Evolutionary conservation across 768 basidiomycete species (phyloP).

Genomic region (Auricularia sp.): DNA sequence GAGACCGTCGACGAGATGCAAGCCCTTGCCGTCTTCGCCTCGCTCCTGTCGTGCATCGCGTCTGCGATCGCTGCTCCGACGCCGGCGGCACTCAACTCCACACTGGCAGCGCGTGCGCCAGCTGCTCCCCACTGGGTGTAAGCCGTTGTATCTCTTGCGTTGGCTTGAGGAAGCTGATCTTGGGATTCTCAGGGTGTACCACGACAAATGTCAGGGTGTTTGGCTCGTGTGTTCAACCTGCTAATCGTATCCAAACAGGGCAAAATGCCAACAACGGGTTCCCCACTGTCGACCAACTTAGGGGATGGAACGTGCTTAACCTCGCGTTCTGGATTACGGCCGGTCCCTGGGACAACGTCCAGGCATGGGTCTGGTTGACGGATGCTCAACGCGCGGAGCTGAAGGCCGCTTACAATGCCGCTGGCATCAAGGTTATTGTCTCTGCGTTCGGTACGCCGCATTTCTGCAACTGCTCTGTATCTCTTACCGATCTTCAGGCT

Average conservation of each 20-base stretch:
- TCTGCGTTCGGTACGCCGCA: conserved; percentile 49
- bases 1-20: neutral
- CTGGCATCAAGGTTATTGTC: conserved; percentile 53
- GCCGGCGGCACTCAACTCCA: neutral
- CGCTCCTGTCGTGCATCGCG: neutral
- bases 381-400: conserved; percentile 35
- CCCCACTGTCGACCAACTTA: neutral
- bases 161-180: neutral
- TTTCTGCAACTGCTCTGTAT: neutral
- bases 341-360: conserved; percentile 51
- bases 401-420: conserved; percentile 39
- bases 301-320: neutral
- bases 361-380: conserved; percentile 42
- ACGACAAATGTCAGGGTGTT: neutral
- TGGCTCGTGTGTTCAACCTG: neutral
- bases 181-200: neutral
- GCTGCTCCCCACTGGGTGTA: neutral
- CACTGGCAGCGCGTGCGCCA: neutral
- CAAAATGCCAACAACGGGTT: neutral
- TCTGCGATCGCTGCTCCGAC: neutral
- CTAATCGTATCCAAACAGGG: neutral
- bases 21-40: neutral
- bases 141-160: neutral
- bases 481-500: conserved; percentile 17
- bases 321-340: neutral